Percentiles rank a stretch among this genome's conserved stretches.
Conservation (phyloP, 75 land plant genomes). For the Pinus taeda region DNA sequence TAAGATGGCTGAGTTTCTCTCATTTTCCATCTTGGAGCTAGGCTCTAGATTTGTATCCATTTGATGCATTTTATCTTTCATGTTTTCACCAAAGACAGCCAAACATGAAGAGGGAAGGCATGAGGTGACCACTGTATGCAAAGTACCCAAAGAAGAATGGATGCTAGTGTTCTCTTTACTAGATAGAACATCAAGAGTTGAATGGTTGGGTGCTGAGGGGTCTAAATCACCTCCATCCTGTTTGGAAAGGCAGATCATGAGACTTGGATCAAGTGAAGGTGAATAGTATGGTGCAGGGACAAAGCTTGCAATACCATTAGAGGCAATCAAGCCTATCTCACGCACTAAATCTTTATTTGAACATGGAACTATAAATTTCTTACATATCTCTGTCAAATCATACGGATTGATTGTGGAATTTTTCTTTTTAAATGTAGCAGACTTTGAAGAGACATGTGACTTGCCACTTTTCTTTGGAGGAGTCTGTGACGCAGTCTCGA, state of each 20-base stretch:
- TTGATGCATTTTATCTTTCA: background rate
- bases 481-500: conserved; percentile 7
- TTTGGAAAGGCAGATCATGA: conserved; percentile 20
- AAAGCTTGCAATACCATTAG: conserved; percentile 60
- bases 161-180: background rate
- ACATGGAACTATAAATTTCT: conserved; percentile 43
- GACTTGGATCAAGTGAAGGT: conserved; percentile 48
- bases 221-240: conserved; percentile 2
- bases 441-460: conserved; percentile 16
- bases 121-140: background rate
- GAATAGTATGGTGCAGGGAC: conserved; percentile 23
- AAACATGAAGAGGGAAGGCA: background rate
- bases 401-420: conserved; percentile 26
- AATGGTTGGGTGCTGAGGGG: background rate
- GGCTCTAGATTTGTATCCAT: background rate
- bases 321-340: conserved; percentile 72
- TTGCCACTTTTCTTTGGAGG: conserved; percentile 17
- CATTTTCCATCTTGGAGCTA: background rate
- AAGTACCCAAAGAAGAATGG: background rate
- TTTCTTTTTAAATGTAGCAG: conserved; percentile 30
- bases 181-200: background rate
- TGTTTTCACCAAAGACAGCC: background rate
- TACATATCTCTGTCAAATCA: conserved; percentile 49
- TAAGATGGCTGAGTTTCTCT: background rate
- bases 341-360: conserved; percentile 60